phyloP scores from a whole-genome alignment of 2,329 filamentous ascomycete genomes.

The Pestalotiopsis sp. region DNA sequence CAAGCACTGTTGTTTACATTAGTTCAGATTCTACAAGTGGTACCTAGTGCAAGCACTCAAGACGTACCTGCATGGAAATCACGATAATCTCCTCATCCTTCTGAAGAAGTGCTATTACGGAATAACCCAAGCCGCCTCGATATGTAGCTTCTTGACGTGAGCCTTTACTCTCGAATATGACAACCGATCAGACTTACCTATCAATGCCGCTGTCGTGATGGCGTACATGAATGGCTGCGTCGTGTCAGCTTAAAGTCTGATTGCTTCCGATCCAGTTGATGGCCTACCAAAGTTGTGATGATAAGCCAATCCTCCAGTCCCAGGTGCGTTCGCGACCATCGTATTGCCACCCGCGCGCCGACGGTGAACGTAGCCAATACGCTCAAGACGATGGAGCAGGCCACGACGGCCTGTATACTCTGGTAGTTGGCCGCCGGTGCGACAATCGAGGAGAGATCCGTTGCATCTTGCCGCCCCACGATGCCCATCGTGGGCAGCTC shows the following conservation, averaged over 20 bases:
- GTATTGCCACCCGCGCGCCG: neutral
- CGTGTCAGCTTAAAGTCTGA: neutral
- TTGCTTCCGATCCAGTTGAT: neutral
- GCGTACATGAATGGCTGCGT: constrained; percentile 9
- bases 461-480: constrained; percentile 2
- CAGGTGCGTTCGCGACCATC: neutral
- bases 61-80: constrained; percentile 1
- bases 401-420: neutral
- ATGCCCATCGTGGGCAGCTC: neutral
- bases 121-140: constrained; percentile 2
- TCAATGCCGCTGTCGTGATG: neutral
- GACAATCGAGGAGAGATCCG: neutral
- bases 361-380: neutral
- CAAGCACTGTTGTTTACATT: neutral
- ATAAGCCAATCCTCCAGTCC: constrained; percentile 8
- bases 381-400: neutral
- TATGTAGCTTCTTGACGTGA: neutral
- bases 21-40: neutral
- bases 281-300: neutral
- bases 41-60: neutral
- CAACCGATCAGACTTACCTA: neutral
- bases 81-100: neutral
- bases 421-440: neutral
- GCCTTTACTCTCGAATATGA: neutral
- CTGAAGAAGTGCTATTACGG: neutral